phyloP scores from a whole-genome alignment of 169 alveolate species.

The Plasmodium vinckei region DNA sequence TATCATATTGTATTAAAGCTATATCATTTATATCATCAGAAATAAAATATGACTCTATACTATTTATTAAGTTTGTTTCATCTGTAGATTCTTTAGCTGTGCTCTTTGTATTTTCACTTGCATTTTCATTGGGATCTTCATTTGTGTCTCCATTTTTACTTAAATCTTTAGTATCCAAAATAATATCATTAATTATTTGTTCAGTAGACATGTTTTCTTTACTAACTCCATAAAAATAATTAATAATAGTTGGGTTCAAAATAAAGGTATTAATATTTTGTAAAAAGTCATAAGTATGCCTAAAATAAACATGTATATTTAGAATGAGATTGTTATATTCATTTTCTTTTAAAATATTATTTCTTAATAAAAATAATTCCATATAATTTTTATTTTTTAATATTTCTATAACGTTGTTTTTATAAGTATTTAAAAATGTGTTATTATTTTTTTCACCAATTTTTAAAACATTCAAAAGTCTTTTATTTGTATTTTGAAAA shows the following conservation, averaged over 20 bases:
- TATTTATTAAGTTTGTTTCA: conserved; percentile 11
- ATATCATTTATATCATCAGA: conserved; percentile 16
- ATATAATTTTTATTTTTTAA: conserved; percentile 15
- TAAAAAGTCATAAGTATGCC: conserved; percentile 25
- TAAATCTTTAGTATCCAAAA: not conserved
- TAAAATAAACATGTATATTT: conserved; percentile 48
- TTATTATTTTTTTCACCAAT: conserved; percentile 28
- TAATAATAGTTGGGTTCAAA: conserved; percentile 34
- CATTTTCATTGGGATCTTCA: not conserved
- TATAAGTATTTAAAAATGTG: conserved; percentile 20
- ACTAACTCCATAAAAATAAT: conserved; percentile 46
- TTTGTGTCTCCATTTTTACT: not conserved
- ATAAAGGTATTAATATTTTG: conserved; percentile 18
- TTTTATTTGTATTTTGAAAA: conserved; percentile 37
- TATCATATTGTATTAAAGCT: conserved; percentile 24
- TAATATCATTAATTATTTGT: not conserved
- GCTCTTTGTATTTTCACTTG: no score
- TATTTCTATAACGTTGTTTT: conserved; percentile 15
- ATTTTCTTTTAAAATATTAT: conserved; percentile 19
- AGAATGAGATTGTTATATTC: conserved; percentile 55
- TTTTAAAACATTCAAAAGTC: conserved; percentile 27
- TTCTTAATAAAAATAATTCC: conserved; percentile 22
- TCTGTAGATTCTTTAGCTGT: not conserved
- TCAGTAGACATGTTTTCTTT: conserved; percentile 1
- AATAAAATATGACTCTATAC: conserved; percentile 32